These are phyloP conservation scores for Pleurotus giganteus DNA, from an alignment of 768 basidiomycete species.

Conservation along the genomic window DNA sequence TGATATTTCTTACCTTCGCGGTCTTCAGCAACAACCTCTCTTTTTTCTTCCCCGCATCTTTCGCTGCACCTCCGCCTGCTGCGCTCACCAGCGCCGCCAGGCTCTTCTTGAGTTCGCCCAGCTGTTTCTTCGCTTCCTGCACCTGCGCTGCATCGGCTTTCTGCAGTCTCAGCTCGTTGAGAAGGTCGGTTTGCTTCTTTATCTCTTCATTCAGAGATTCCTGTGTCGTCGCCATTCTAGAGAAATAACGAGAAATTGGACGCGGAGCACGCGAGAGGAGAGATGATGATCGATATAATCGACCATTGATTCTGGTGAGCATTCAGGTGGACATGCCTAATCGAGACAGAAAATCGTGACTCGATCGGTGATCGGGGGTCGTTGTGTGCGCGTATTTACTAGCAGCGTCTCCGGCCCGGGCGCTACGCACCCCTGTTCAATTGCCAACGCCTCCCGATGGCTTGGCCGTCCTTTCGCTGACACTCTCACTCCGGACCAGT, in stretches of 20 bases:
- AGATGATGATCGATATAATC: background rate
- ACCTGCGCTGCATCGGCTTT: conserved; percentile 48
- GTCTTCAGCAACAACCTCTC: conserved; percentile 84
- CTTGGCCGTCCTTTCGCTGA: too few relatives aligned
- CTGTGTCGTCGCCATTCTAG: conserved; percentile 12
- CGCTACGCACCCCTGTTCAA: too few relatives aligned
- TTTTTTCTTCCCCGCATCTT: conserved; percentile 57
- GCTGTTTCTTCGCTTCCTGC: conserved; percentile 64
- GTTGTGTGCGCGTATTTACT: too few relatives aligned
- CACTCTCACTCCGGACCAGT: too few relatives aligned
- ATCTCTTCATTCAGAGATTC: conserved; percentile 55
- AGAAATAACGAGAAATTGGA: background rate
- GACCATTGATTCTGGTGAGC: background rate
- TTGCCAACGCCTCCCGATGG: too few relatives aligned
- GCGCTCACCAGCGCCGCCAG: conserved; percentile 39
- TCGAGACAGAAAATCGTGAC: too few relatives aligned
- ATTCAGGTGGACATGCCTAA: background rate
- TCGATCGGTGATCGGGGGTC: too few relatives aligned
- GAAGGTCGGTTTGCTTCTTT: conserved; percentile 48
- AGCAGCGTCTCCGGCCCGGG: too few relatives aligned
- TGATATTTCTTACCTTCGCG: conserved; percentile 66
- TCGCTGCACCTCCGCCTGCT: conserved; percentile 33
- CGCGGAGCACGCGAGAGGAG: background rate
- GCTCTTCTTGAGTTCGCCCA: conserved; percentile 66
- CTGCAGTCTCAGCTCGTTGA: conserved; percentile 60